Percentiles rank a stretch among this genome's conserved stretches.
phyloP scores from a whole-genome alignment of 2,329 filamentous ascomycete genomes.

The Fusarium humuli region DNA sequence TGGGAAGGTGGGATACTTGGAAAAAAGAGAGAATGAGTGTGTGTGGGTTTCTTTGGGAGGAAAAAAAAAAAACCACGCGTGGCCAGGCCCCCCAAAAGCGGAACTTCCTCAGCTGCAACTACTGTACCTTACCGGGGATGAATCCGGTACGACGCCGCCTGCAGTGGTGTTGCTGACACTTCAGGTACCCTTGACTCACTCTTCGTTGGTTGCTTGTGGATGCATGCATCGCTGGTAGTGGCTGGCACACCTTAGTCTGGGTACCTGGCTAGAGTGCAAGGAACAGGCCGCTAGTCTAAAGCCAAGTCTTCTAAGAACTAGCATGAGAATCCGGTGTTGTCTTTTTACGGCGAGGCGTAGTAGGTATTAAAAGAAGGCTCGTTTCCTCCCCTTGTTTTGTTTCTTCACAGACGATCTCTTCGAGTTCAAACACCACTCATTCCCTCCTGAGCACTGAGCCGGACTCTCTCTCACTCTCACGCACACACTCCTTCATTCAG shows the following conservation, averaged over 20 bases:
- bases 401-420: conserved; percentile 42
- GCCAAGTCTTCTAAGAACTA: conserved; percentile 41
- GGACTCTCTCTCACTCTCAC: conserved; percentile 44
- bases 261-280: conserved; percentile 33
- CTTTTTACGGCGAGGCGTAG: conserved; percentile 43
- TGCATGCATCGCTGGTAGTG: conserved; percentile 24
- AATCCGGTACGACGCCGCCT: conserved; percentile 34
- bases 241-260: conserved; percentile 24
- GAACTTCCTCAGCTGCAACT: conserved; percentile 26
- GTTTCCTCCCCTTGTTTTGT: conserved; percentile 44
- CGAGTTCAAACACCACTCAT: conserved; percentile 46
- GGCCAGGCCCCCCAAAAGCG: conserved; percentile 22
- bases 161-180: conserved; percentile 20
- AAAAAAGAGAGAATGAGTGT: background rate
- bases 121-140: conserved; percentile 25
- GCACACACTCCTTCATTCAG: conserved; percentile 44
- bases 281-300: conserved; percentile 33
- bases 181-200: conserved; percentile 19
- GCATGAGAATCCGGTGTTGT: conserved; percentile 32
- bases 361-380: conserved; percentile 40
- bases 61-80: conserved; percentile 45
- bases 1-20: conserved; percentile 9
- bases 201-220: conserved; percentile 27
- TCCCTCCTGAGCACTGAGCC: conserved; percentile 46
- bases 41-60: conserved; percentile 18